Evolutionary conservation across 2,329 filamentous ascomycete genomes (phyloP), one percentile per base, ranked within the genome.

Genomic region (Aspergillus sp.): DNA sequence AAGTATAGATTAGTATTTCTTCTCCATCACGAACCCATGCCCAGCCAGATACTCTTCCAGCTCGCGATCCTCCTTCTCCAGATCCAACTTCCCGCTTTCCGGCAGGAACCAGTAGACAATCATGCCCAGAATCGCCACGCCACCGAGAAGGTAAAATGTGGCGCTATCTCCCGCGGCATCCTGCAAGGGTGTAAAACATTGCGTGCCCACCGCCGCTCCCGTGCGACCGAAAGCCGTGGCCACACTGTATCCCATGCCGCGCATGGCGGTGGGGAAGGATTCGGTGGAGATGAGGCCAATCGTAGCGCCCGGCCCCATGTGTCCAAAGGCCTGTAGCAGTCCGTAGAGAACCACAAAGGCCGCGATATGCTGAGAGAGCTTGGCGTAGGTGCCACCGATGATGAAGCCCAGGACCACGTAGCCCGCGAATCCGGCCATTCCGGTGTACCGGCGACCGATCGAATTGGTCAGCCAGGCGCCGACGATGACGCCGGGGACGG

Each of bases 321-420:
- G 70, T 0, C 74, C 74, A 19, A 72, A 69, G 0, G 67, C 69
- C 41, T 75, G 72, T 6, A 76, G 48, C 2, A 75, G 55, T 1
- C 72, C 73, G 48, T 76, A 76, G 2, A 76, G 57, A 0, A 76
- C 71, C 9, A 76, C 72, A 59, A 76, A 76, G 0, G 69, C 69
- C 0, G 72, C 65, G 49, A 76, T 70, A 9, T 72, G 63, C 9
- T 65, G 30, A 0, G 72, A 72, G 4, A 76, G 48, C 10, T 62
- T 65, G 0, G 59, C 53, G 51, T 72, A 74, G 0, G 65, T 66
- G 0, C 73, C 70, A 3, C 73, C 73, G 23, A 75, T 73, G 6
- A 75, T 67, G 45, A 76, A 75, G 0, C 72, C 73, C 1, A 71
- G 65, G 3, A 72, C 56, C 10, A 68, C 58, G 50, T 71, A 72